Evolutionary conservation across 2,329 filamentous ascomycete genomes (phyloP).

Genomic region (Mollisiaceae sp.): DNA sequence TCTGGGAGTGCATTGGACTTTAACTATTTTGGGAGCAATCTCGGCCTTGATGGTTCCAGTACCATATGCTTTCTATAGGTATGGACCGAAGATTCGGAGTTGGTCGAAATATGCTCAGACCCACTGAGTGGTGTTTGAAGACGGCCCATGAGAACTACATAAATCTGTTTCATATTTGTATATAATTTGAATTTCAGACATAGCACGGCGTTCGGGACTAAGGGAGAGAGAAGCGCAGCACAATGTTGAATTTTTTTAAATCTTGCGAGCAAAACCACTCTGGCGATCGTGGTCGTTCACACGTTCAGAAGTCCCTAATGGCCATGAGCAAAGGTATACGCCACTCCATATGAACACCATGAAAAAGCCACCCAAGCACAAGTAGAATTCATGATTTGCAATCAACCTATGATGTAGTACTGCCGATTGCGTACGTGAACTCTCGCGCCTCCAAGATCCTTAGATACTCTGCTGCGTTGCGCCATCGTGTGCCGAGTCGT

Average conservation of each 20-base stretch:
- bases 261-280: neutral
- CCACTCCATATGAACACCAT: conserved; percentile 2
- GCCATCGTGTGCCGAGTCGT: conserved; percentile 44
- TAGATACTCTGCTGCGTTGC: conserved; percentile 46
- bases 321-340: neutral
- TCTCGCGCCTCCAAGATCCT: conserved; percentile 46
- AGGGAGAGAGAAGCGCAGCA: no score
- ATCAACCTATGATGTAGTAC: conserved; percentile 19
- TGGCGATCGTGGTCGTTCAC: neutral
- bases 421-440: conserved; percentile 40
- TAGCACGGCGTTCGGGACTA: no score
- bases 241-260: neutral
- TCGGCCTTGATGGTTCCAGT: conserved; percentile 32
- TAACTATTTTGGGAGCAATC: conserved; percentile 31
- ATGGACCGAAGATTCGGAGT: conserved; percentile 31
- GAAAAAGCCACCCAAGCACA: conserved; percentile 1
- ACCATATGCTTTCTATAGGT: conserved; percentile 30
- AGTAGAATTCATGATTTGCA: neutral
- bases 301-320: neutral
- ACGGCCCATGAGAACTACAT: neutral
- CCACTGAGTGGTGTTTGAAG: conserved; percentile 8
- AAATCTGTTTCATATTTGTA: neutral
- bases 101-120: conserved; percentile 31
- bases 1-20: conserved; percentile 33
- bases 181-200: neutral